phyloP scores from a whole-genome alignment of 208 protist genomes.

The Trypanosoma theileri region DNA sequence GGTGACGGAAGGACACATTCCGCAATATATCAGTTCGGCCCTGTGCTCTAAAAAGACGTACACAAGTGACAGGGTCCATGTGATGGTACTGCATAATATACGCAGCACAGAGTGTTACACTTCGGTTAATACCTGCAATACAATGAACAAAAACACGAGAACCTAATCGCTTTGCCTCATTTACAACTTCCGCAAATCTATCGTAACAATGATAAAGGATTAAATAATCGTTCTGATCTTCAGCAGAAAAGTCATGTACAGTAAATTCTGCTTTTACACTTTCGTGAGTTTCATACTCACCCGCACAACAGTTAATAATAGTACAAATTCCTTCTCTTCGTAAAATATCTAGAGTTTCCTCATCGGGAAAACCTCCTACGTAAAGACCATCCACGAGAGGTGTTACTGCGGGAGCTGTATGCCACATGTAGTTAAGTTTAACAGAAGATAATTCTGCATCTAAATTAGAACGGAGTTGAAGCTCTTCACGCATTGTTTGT shows the following conservation, averaged over 20 bases:
- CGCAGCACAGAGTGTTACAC: slow-evolving; percentile 77
- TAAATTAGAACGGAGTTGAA: slow-evolving; percentile 46
- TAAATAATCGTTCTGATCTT: slow-evolving; percentile 71
- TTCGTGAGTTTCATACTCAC: slow-evolving; percentile 44
- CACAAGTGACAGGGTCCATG: slow-evolving; percentile 51
- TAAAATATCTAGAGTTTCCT: slow-evolving; percentile 53
- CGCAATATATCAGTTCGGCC: slow-evolving; percentile 69
- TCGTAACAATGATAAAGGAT: slow-evolving; percentile 83
- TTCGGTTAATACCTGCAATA: slow-evolving; percentile 85
- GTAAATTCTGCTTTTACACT: slow-evolving; percentile 38
- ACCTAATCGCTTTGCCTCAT: slow-evolving; percentile 20
- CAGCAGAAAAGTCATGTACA: slow-evolving; percentile 46
- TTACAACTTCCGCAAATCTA: slow-evolving; percentile 55
- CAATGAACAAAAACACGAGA: slow-evolving; percentile 87
- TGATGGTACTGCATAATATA: slow-evolving; percentile 69
- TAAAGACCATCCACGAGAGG: slow-evolving; percentile 61
- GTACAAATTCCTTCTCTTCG: slow-evolving; percentile 45
- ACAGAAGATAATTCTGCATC: slow-evolving; percentile 54
- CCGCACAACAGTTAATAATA: slow-evolving; percentile 82
- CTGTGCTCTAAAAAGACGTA: slow-evolving; percentile 54
- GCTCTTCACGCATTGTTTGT: slow-evolving; percentile 41
- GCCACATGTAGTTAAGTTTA: slow-evolving; percentile 26
- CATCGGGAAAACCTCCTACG: slow-evolving; percentile 77
- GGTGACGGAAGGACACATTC: slow-evolving; percentile 78
- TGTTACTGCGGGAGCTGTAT: slow-evolving; percentile 44